Evolutionary conservation across 257 asterid genomes (phyloP).

Genomic region (Solanum clarkiae): DNA sequence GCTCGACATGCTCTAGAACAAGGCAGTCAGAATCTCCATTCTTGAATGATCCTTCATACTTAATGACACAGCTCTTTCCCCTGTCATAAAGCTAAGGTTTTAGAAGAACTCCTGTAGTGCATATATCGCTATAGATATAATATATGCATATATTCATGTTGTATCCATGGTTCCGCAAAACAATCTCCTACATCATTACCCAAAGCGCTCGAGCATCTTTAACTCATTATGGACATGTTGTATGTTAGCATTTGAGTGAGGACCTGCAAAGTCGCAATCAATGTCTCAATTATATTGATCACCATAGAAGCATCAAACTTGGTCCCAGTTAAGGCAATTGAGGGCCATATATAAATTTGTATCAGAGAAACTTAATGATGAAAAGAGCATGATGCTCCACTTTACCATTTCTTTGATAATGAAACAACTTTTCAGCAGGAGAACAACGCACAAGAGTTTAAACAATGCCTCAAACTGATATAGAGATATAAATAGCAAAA

Average conservation of each 20-base stretch:
- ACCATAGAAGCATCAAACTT: not conserved
- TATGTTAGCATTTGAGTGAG: conserved; percentile 72
- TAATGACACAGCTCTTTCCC: conserved; percentile 76
- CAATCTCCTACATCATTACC: conserved; percentile 32
- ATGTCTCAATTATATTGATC: not conserved
- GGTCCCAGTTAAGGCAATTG: not conserved
- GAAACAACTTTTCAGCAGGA: not conserved
- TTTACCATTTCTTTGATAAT: not conserved
- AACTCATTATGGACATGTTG: conserved; percentile 66
- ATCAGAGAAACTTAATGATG: not conserved
- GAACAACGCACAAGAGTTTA: not conserved
- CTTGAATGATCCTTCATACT: conserved; percentile 67
- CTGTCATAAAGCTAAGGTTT: conserved; percentile 30
- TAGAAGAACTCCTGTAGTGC: not conserved
- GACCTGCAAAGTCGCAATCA: conserved; percentile 42
- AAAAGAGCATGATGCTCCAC: not conserved
- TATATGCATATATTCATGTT: not conserved
- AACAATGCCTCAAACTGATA: not conserved
- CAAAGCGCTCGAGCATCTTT: conserved; percentile 84
- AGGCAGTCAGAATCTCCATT: conserved; percentile 59
- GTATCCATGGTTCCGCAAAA: not conserved
- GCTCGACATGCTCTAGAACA: conserved; percentile 77
- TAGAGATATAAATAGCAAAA: not conserved
- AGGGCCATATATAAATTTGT: not conserved
- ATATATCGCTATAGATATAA: conserved; percentile 2